phyloP scores from a whole-genome alignment of 805 yeast genomes.

The Starmera quercuum region DNA sequence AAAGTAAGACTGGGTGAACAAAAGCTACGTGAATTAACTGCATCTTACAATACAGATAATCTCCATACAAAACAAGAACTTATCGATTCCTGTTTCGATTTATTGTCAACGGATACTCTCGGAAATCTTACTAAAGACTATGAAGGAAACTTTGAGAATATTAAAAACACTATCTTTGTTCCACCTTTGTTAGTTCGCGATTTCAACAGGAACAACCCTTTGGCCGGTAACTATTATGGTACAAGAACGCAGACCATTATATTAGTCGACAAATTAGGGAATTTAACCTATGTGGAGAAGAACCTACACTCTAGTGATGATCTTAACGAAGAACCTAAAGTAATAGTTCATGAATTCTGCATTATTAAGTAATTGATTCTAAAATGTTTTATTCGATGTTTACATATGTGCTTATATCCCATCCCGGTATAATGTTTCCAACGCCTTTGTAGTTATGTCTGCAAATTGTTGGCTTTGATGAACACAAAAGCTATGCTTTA shows the following conservation, averaged over 20 bases:
- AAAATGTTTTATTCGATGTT: background rate
- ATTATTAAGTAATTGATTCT: background rate
- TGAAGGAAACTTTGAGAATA: constrained; percentile 28
- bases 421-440: background rate
- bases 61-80: constrained; percentile 32
- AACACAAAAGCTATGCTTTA: constrained; percentile 57
- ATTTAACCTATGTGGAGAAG: constrained; percentile 54
- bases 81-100: constrained; percentile 40
- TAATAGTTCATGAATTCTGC: constrained; percentile 19
- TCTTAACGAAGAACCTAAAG: constrained; percentile 17
- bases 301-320: constrained; percentile 46
- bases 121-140: constrained; percentile 22
- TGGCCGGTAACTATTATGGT: constrained; percentile 63
- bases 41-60: constrained; percentile 12
- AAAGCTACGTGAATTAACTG: constrained; percentile 28
- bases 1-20: constrained; percentile 54
- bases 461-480: constrained; percentile 42
- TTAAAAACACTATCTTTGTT: constrained; percentile 58
- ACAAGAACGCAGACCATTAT: constrained; percentile 84
- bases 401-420: background rate
- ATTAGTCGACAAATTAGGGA: constrained; percentile 42
- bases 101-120: constrained; percentile 42
- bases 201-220: constrained; percentile 23
- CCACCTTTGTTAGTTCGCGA: constrained; percentile 47
- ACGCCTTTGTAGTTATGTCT: constrained; percentile 25